Base-by-base conservation (phyloP, 177 flowering plant genomes). In the Vitis hybrid region DNA sequence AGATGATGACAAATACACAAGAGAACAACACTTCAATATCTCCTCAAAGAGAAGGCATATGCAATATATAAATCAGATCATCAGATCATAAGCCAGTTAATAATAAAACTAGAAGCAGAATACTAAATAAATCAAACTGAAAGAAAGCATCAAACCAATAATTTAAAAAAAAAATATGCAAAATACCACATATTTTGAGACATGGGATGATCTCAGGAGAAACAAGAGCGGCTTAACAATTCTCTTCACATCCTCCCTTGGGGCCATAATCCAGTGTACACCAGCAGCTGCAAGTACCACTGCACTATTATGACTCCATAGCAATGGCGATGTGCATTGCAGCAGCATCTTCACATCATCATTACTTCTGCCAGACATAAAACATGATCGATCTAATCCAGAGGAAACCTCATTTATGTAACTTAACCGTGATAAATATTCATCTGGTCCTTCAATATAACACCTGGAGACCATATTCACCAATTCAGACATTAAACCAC, bases 301-400 rank as follows among this genome's bases (percentile, higher is more conserved):
- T 35, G 97, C 97, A 84, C 99, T 93, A 64, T 96, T 96, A 70
- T 91, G 86, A 84, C 97, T 93, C 99, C 99, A 96, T 70, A 96
- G 73, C 75, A 96, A 83, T 13, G 98, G 99, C 35, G 90, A 87
- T 40, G 99, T 96, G 74, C 97, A 93, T 73, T 81, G 92, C 70
- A 96, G 87, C 77, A 96, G 79, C 77, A 96, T 68, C 86, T 83
- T 91, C 68, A 96, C 83, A 70, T 91, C 94, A 52, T 87, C 86
- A 70, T 84, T 82, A 70, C 70, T 68, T 72, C 81, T 78, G 56
- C 73, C 78, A 74, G 91, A 91, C 24, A 90, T 85, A 69, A 80
- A 87, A 46, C 68, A 70, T 56, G 73, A 78, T 68, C 49, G 62
- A 68, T 72, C 81, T 46, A 83, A 52, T 46, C 64, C 79, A 71